Conservation (phyloP, 139 green algal species). For the Chlorella ohadii region DNA sequence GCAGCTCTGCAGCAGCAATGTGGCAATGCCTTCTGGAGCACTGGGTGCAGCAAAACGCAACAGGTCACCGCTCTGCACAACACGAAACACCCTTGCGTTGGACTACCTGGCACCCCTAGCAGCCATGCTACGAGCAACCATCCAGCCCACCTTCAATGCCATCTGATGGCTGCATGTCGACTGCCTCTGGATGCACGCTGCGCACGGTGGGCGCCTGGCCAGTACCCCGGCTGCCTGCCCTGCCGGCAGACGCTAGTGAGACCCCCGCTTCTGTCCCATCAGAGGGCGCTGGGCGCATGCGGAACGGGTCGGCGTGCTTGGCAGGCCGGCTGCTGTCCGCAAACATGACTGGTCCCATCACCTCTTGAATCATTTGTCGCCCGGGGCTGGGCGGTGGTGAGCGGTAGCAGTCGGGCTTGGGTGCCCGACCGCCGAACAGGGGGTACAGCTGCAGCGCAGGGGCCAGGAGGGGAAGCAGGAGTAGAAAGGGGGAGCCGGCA, state of each 20-base stretch:
- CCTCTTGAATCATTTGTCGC: neutral
- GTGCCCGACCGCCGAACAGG: slow-evolving; percentile 2
- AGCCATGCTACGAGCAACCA: too few relatives aligned
- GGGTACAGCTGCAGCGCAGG: neutral
- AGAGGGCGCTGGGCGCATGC: neutral
- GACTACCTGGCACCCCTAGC: too few relatives aligned
- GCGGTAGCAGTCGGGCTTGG: neutral
- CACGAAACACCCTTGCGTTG: too few relatives aligned
- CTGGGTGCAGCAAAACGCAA: neutral
- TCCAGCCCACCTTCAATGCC: neutral
- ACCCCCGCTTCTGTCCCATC: neutral
- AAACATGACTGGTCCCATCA: slow-evolving; percentile 5
- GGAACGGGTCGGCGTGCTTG: slow-evolving; percentile 16
- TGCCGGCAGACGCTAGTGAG: too few relatives aligned
- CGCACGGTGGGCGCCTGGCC: neutral
- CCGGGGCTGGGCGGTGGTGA: slow-evolving; percentile 11
- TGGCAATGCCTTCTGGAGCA: too few relatives aligned
- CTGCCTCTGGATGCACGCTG: neutral
- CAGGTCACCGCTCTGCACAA: too few relatives aligned
- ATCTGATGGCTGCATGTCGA: neutral
- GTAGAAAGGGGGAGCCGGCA: too few relatives aligned
- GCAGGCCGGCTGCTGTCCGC: neutral
- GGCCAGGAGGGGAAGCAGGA: too few relatives aligned
- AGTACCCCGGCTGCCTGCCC: neutral
- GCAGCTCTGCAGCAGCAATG: slow-evolving; percentile 15